Evolutionary conservation across 257 asterid species (phyloP).

Genomic region (Forsythia viridissima): DNA sequence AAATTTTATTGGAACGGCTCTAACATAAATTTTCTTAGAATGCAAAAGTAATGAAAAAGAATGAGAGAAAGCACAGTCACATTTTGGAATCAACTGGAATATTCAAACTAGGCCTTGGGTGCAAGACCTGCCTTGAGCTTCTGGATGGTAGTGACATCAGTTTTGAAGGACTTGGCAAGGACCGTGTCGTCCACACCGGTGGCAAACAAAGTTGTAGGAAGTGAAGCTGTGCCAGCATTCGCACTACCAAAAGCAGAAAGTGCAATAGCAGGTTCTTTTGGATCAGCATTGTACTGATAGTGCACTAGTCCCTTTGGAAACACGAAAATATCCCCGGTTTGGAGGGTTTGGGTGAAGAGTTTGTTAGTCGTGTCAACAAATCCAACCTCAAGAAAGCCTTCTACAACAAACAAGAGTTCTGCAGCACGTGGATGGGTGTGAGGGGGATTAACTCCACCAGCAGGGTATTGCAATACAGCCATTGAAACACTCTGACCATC

Average conservation of each 20-base stretch:
- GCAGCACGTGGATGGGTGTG: background rate
- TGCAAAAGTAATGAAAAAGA: background rate
- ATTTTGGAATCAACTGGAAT: background rate
- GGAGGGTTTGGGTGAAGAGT: background rate
- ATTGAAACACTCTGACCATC: constrained; percentile 1
- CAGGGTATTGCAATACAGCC: background rate
- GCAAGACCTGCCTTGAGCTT: constrained; percentile 9
- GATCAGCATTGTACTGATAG: constrained; percentile 7
- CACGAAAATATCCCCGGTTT: background rate
- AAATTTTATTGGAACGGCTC: background rate
- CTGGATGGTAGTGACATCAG: constrained; percentile 2
- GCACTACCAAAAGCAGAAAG: background rate
- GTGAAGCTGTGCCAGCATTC: background rate
- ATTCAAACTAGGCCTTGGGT: background rate
- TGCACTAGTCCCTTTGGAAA: background rate
- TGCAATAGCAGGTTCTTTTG: background rate
- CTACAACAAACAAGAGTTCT: background rate
- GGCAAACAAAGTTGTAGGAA: background rate
- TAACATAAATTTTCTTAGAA: background rate
- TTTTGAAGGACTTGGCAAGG: background rate
- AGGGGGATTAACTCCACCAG: background rate
- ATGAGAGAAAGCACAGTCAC: background rate
- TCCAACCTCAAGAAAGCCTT: constrained; percentile 1
- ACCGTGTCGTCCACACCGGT: background rate
- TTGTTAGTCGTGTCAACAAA: background rate